These are phyloP conservation scores for Przewalskia tangutica DNA, from an alignment of 257 asterid species.

Conservation along the genomic window DNA sequence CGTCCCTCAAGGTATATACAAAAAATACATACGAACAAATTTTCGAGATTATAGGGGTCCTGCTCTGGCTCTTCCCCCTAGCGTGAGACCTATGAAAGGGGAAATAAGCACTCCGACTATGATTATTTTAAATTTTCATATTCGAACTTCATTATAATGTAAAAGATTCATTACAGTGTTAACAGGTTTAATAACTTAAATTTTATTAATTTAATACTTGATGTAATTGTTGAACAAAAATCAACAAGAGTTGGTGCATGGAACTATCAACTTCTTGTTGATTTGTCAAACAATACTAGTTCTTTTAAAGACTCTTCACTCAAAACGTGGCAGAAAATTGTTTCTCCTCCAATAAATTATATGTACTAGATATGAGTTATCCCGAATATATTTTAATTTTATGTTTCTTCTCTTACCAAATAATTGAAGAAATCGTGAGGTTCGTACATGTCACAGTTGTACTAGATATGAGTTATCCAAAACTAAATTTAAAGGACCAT, in stretches of 20 bases:
- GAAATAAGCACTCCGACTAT: too few relatives aligned
- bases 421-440: slow-evolving; percentile 17
- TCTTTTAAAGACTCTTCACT: slow-evolving; percentile 5
- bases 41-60: too few relatives aligned
- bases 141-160: too few relatives aligned
- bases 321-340: background rate
- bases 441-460: slow-evolving; percentile 15
- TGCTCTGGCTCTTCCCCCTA: too few relatives aligned
- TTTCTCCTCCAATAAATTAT: background rate
- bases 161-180: too few relatives aligned
- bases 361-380: background rate
- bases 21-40: too few relatives aligned
- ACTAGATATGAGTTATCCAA: slow-evolving; percentile 17
- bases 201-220: too few relatives aligned
- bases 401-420: slow-evolving; percentile 12
- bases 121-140: too few relatives aligned
- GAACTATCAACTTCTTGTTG: background rate
- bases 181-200: too few relatives aligned
- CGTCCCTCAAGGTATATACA: too few relatives aligned
- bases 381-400: too few relatives aligned
- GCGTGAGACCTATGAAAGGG: too few relatives aligned
- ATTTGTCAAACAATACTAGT: slow-evolving; percentile 1
- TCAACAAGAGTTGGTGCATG: slow-evolving; percentile 4
- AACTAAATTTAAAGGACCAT: slow-evolving; percentile 6
- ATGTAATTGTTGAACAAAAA: background rate